Conservation (phyloP, 495 filamentous ascomycete genomes). For the Penicillium tannophilum region DNA sequence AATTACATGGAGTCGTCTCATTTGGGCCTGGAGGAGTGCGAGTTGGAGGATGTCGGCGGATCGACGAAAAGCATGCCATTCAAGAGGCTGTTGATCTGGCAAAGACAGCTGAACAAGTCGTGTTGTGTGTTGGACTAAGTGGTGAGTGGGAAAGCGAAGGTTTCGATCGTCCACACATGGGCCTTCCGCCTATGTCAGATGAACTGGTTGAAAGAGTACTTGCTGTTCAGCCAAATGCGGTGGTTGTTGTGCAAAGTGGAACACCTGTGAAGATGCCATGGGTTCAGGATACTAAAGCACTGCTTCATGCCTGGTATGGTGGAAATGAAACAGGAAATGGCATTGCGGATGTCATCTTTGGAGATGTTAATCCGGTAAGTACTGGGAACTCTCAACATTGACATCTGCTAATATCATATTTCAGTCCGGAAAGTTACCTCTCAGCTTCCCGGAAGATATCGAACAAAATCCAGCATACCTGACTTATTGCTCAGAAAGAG, state of each 20-base stretch:
- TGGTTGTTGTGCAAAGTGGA: conserved; percentile 79
- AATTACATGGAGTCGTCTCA: conserved; percentile 44
- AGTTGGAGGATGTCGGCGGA: conserved; percentile 68
- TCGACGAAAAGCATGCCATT: conserved; percentile 52
- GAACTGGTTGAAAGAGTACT: conserved; percentile 67
- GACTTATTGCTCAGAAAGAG: conserved; percentile 72
- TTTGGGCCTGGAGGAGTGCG: conserved; percentile 70
- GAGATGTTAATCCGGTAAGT: conserved; percentile 48
- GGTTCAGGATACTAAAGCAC: conserved; percentile 63
- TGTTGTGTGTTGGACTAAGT: conserved; percentile 76
- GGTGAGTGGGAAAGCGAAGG: conserved; percentile 89
- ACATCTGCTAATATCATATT: neutral
- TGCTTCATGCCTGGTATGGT: conserved; percentile 70
- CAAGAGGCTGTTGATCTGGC: conserved; percentile 62
- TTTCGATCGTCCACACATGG: conserved; percentile 74
- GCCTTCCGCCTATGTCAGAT: conserved; percentile 71
- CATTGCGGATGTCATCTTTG: conserved; percentile 61
- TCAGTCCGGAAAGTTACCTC: conserved; percentile 51
- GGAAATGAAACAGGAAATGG: conserved; percentile 62
- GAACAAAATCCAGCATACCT: conserved; percentile 71
- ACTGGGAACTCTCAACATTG: neutral
- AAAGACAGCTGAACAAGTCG: conserved; percentile 63
- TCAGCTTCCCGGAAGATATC: conserved; percentile 62
- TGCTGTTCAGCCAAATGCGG: conserved; percentile 65
- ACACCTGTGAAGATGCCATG: conserved; percentile 83